Percentiles rank a stretch among this genome's conserved stretches.
Conservation (phyloP, 2,329 filamentous ascomycete genomes). For the Metarhizium album region DNA sequence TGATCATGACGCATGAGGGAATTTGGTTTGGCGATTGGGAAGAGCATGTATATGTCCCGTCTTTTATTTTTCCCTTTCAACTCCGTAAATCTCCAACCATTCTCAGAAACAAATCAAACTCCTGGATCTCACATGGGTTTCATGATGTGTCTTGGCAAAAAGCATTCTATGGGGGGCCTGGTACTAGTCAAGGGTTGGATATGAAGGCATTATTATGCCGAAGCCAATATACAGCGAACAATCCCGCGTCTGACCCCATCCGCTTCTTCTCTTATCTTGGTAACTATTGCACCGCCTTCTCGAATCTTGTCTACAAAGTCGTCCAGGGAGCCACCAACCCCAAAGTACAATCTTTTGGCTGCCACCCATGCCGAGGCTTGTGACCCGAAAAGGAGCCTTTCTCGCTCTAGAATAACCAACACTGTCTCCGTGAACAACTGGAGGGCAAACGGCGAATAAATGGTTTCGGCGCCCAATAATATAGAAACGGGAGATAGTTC, state of each 20-base stretch:
- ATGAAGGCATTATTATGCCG: background rate
- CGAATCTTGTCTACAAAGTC: slow-evolving; percentile 52
- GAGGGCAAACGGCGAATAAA: slow-evolving; percentile 67
- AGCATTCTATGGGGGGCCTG: background rate
- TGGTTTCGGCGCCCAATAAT: slow-evolving; percentile 68
- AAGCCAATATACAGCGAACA: slow-evolving; percentile 25
- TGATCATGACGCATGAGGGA: background rate
- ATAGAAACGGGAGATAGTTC: slow-evolving; percentile 26
- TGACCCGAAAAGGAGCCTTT: slow-evolving; percentile 23
- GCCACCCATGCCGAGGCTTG: slow-evolving; percentile 55
- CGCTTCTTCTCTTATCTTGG: slow-evolving; percentile 44
- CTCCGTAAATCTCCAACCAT: background rate
- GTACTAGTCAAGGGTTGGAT: background rate
- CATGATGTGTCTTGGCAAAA: background rate
- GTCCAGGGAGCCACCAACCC: slow-evolving; percentile 71
- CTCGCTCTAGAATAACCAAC: slow-evolving; percentile 42
- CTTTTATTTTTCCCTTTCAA: background rate
- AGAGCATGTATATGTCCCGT: background rate
- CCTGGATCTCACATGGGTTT: background rate
- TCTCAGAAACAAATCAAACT: background rate
- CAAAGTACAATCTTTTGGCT: slow-evolving; percentile 75
- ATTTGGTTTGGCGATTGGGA: background rate
- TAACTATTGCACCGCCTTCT: slow-evolving; percentile 36
- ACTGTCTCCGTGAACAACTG: slow-evolving; percentile 58
- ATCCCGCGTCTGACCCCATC: slow-evolving; percentile 53